These are phyloP conservation scores for Termitomyces sp. DNA, from an alignment of 768 basidiomycete species.

Conservation along the genomic window DNA sequence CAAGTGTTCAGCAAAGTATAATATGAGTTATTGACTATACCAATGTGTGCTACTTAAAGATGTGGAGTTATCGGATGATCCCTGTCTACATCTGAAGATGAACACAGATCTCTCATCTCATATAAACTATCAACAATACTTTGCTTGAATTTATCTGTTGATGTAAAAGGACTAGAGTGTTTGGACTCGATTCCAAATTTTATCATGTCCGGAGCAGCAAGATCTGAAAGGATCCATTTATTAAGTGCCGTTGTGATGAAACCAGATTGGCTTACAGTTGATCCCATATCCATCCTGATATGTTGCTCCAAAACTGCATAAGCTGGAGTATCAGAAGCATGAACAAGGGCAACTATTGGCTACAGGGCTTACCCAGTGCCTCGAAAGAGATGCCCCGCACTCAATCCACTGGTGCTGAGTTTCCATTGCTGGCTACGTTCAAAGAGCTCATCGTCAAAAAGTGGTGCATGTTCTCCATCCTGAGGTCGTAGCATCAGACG, in stretches of 20 bases:
- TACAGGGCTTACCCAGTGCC: constrained; percentile 65
- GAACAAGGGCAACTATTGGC: not conserved
- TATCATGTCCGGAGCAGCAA: constrained; percentile 69
- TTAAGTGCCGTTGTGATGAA: not conserved
- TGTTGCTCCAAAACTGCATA: constrained; percentile 65
- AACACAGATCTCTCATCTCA: constrained; percentile 63
- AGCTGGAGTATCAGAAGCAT: not conserved
- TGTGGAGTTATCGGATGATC: constrained; percentile 20
- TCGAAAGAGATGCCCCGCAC: constrained; percentile 78
- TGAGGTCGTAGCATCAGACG: constrained; percentile 52
- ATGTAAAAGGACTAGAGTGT: constrained; percentile 58
- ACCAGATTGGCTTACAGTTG: constrained; percentile 59
- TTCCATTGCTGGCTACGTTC: constrained; percentile 76
- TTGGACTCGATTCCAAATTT: constrained; percentile 97
- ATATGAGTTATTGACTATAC: not conserved
- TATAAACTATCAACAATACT: constrained; percentile 55
- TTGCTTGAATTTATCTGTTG: constrained; percentile 61
- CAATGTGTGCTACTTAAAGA: constrained; percentile 17
- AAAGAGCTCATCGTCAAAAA: constrained; percentile 81
- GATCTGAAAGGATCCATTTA: constrained; percentile 42
- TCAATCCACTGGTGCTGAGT: constrained; percentile 84
- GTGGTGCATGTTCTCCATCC: constrained; percentile 46
- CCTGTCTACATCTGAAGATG: constrained; percentile 17
- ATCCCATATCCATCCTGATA: constrained; percentile 91
- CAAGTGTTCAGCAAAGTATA: not conserved